A percentile compares a stretch with the other conserved stretches of the same genome.
Conservation (phyloP, 192 early-diverging fungal genomes). For the Mycoemilia scoparia region DNA sequence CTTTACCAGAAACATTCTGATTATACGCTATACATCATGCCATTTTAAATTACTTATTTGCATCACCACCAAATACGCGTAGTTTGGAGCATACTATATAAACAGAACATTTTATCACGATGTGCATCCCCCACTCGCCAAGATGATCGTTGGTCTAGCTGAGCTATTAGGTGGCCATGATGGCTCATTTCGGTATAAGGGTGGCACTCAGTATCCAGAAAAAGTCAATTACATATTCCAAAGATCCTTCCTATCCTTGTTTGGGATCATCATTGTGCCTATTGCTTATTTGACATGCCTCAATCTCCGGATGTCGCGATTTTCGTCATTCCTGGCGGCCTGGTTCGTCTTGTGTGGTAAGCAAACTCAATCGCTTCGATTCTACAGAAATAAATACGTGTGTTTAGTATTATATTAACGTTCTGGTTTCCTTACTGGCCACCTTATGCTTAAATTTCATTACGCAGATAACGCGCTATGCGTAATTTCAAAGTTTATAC, state of each 20-base stretch:
- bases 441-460: no score
- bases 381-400: no score
- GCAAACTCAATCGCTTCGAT: no score
- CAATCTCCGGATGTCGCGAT: slow-evolving; percentile 30
- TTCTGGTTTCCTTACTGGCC: no score
- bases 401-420: no score
- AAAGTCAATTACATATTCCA: slow-evolving; percentile 42
- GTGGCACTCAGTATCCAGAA: slow-evolving; percentile 35
- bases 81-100: slow-evolving; percentile 87
- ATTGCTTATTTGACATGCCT: slow-evolving; percentile 44
- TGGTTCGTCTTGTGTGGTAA: slow-evolving; percentile 33
- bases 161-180: slow-evolving; percentile 43
- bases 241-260: slow-evolving; percentile 36
- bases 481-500: slow-evolving; percentile 75
- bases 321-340: slow-evolving; percentile 29
- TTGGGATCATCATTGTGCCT: slow-evolving; percentile 43
- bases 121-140: slow-evolving; percentile 89
- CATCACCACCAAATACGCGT: no score
- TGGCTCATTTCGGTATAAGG: slow-evolving; percentile 41
- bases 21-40: no score
- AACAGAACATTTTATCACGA: slow-evolving; percentile 91
- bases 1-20: no score
- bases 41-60: no score
- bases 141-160: slow-evolving; percentile 48
- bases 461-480: slow-evolving; percentile 41